Conservation (phyloP, 169 alveolate genomes). For the Eimeria falciformis region DNA sequence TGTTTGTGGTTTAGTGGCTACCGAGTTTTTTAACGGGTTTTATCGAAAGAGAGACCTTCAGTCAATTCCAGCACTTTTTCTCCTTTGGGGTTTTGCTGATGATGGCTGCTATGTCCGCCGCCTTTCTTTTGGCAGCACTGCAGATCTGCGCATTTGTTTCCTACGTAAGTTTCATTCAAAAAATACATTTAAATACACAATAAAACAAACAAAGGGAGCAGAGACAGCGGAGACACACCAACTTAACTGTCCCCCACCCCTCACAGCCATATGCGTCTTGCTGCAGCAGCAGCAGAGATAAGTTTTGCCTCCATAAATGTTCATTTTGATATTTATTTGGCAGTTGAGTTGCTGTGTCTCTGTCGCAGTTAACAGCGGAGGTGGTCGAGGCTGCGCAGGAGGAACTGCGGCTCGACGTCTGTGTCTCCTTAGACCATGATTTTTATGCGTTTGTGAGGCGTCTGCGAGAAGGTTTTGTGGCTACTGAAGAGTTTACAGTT, state of each 20-base stretch:
- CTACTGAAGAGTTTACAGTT: conserved; percentile 1
- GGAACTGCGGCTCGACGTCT: conserved; percentile 32
- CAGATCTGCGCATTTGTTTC: background rate
- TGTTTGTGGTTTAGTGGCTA: no score
- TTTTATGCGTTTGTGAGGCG: conserved; percentile 40
- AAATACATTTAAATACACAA: no score
- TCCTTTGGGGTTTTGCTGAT: background rate
- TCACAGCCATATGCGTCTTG: no score
- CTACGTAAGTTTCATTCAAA: background rate
- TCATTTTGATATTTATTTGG: no score
- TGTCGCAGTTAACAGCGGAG: background rate
- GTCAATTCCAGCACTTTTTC: no score
- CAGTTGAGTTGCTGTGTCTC: background rate
- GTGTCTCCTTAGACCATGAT: conserved; percentile 48
- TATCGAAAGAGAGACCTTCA: background rate
- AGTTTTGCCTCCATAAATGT: no score
- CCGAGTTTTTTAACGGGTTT: no score
- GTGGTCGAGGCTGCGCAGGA: conserved; percentile 22
- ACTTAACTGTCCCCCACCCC: no score
- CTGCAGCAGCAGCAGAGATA: no score
- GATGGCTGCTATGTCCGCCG: background rate
- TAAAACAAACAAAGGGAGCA: no score
- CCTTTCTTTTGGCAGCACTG: background rate
- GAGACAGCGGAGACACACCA: no score
- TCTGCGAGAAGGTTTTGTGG: conserved; percentile 2